Evolutionary conservation across 257 asterid species (phyloP).

Genomic region (Cynanchum wilfordii): DNA sequence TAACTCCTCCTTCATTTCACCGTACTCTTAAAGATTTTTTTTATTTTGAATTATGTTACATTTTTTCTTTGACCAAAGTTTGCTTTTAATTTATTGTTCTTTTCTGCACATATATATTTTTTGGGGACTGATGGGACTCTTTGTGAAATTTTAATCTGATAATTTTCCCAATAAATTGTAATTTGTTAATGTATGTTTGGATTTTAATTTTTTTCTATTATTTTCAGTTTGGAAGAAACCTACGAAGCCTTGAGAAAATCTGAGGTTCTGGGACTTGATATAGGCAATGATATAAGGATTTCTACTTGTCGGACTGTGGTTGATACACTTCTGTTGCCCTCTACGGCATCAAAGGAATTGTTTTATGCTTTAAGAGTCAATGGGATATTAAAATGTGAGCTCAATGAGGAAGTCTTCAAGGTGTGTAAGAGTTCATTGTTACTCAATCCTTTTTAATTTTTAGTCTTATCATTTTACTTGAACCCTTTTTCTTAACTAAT

Average conservation of each 20-base stretch:
- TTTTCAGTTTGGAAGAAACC: slow-evolving; percentile 71
- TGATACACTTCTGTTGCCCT: slow-evolving; percentile 47
- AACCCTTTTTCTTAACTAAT: slow-evolving; percentile 12
- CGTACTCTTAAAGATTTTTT: too few species aligned
- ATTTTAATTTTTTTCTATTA: neutral
- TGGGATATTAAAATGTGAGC: slow-evolving; percentile 67
- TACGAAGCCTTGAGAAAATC: slow-evolving; percentile 77
- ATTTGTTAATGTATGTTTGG: neutral
- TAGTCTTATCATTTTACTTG: neutral
- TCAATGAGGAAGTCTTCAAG: slow-evolving; percentile 41
- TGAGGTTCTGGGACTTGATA: slow-evolving; percentile 75
- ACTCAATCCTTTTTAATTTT: slow-evolving; percentile 1
- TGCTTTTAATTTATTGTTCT: neutral
- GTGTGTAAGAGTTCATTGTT: slow-evolving; percentile 33
- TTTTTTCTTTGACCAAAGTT: neutral
- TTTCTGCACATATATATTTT: too few species aligned
- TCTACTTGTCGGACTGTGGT: slow-evolving; percentile 58
- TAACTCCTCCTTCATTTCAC: slow-evolving; percentile 17
- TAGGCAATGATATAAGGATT: slow-evolving; percentile 39
- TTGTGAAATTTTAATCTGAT: neutral
- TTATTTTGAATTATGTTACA: neutral
- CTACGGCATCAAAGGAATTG: slow-evolving; percentile 57
- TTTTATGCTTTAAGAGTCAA: slow-evolving; percentile 64
- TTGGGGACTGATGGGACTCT: neutral
- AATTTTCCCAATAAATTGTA: neutral